These are phyloP conservation scores for Aspergillus udagawae DNA, from an alignment of 2,329 filamentous ascomycete genomes.

Conservation along the genomic window DNA sequence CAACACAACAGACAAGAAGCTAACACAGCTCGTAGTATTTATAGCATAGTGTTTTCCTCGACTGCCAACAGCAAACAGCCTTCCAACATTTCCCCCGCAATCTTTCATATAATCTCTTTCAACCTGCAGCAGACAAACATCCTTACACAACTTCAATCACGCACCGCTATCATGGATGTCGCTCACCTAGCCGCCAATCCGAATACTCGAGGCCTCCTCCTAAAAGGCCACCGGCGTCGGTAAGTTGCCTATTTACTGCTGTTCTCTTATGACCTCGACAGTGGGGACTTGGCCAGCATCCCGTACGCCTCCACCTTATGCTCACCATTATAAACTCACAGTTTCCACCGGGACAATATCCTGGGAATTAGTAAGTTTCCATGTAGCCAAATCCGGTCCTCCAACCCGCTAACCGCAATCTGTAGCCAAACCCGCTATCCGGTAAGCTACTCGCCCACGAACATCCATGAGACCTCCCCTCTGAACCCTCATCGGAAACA, in stretches of 20 bases:
- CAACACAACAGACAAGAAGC: neutral
- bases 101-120: neutral
- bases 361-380: neutral
- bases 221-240: neutral
- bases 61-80: no score
- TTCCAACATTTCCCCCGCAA: neutral
- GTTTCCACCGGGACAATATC: neutral
- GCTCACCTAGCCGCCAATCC: neutral
- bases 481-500: neutral
- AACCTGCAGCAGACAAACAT: neutral
- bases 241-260: neutral
- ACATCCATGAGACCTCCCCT: neutral
- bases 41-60: neutral
- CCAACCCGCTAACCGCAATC: neutral
- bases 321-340: neutral
- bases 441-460: neutral
- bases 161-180: neutral
- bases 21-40: neutral
- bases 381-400: neutral
- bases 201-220: neutral
- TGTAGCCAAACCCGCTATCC: neutral
- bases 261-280: neutral
- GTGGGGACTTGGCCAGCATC: constrained; percentile 25
- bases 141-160: neutral
- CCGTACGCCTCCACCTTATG: constrained; percentile 16